These are phyloP conservation scores for Neofusicoccum sp. DNA, from an alignment of 2,329 filamentous ascomycete genomes.

Conservation along the genomic window DNA sequence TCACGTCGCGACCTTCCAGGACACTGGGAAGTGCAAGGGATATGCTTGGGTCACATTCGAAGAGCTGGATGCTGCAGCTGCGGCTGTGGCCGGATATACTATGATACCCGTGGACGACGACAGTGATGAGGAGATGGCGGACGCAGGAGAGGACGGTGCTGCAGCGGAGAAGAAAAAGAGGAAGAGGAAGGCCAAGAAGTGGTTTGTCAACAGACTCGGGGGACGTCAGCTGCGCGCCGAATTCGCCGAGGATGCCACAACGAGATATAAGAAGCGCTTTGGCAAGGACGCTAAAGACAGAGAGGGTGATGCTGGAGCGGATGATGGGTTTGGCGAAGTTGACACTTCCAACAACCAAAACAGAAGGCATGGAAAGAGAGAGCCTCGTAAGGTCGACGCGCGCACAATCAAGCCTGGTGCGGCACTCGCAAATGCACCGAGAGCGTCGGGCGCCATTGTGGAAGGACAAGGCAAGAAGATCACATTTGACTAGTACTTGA, in stretches of 20 bases:
- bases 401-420: constrained; percentile 45
- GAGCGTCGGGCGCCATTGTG: constrained; percentile 77
- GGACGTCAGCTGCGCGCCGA: constrained; percentile 83
- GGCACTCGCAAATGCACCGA: constrained; percentile 49
- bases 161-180: constrained; percentile 48
- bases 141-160: constrained; percentile 52
- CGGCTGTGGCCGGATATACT: constrained; percentile 78
- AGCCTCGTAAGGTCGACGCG: constrained; percentile 43
- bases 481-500: constrained; percentile 70
- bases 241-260: constrained; percentile 86
- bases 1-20: constrained; percentile 92
- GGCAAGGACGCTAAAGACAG: constrained; percentile 61
- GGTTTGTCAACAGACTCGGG: constrained; percentile 82
- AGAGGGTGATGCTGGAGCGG: constrained; percentile 33
- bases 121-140: constrained; percentile 44
- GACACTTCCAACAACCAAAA: constrained; percentile 24
- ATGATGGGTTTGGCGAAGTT: constrained; percentile 28
- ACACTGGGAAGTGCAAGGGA: constrained; percentile 96
- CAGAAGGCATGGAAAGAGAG: constrained; percentile 29
- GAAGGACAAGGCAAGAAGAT: constrained; percentile 76
- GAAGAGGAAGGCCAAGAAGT: constrained; percentile 53
- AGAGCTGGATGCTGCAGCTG: constrained; percentile 69
- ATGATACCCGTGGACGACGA: constrained; percentile 66
- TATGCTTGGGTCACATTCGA: constrained; percentile 94
- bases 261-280: constrained; percentile 90